Evolutionary conservation across 495 filamentous ascomycete genomes (phyloP), one percentile per base, ranked within the genome.

Genomic region (Xylaria telfairii): DNA sequence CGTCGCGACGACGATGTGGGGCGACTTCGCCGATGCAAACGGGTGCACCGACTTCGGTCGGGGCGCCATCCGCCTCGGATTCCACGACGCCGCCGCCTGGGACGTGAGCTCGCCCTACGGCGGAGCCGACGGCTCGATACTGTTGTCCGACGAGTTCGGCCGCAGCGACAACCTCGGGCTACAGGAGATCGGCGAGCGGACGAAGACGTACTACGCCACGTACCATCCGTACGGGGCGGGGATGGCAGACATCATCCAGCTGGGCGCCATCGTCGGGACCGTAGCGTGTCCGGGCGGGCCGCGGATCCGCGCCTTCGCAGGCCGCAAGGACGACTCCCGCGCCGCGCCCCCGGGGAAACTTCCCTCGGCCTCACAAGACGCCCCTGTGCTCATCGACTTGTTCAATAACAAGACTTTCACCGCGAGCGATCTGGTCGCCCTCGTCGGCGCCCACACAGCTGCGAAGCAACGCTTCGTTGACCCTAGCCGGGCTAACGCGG

Each of bases 371-470:
- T 1, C 66, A 62, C 37, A 70, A 28, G 70, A 74, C 49, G 76
- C 78, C 39, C 66, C 78, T 6, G 32, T 24, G 12, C 69, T 82
- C 41, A 73, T 82, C 70, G 67, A 73, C 34, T 78, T 88, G 7
- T 88, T 86, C 74, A 68, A 68, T 15, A 78, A 79, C 32, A 88
- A 88, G 77, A 87, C 85, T 0, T 83, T 88, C 72, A 74, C 78
- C 30, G 69, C 83, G 7, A 72, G 74, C 42, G 83, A 81, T 54
- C 77, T 87, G 1, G 82, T 83, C 0, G 85, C 85, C 0, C 77
- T 88, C 7, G 74, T 88, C 1, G 86, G 86, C 32, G 84, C 86
- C 0, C 86, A 88, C 74, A 83, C 83, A 6, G 78, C 78, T 15
- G 76, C 77, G 54, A 80, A 79, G 67, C 85, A 87, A 71, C 79